Conservation (phyloP, 2,329 filamentous ascomycete genomes). For the Sarocladium kiliense region DNA sequence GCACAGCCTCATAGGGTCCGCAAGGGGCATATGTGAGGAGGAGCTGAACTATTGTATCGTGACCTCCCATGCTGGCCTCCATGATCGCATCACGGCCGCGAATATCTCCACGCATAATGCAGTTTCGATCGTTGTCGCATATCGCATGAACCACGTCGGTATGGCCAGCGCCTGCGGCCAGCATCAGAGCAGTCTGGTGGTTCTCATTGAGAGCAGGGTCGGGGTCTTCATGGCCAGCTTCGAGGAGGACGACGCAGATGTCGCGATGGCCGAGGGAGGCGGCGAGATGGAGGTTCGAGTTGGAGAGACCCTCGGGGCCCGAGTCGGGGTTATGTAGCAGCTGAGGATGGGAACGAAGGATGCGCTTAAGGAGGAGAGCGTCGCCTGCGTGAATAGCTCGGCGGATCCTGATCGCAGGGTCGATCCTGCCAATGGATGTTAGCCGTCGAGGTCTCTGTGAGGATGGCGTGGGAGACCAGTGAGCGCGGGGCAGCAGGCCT, state of each 20-base stretch:
- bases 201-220: constrained; percentile 73
- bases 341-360: constrained; percentile 65
- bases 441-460: background rate
- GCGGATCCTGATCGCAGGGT: constrained; percentile 69
- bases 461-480: too few species aligned
- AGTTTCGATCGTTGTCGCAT: constrained; percentile 56
- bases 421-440: constrained; percentile 52
- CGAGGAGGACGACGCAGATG: constrained; percentile 65
- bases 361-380: constrained; percentile 65
- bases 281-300: constrained; percentile 79
- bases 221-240: constrained; percentile 68
- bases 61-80: constrained; percentile 55
- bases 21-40: constrained; percentile 55
- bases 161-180: constrained; percentile 65
- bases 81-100: constrained; percentile 68
- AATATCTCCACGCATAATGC: constrained; percentile 60
- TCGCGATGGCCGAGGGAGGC: constrained; percentile 65
- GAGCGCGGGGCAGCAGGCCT: background rate
- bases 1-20: constrained; percentile 49
- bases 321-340: constrained; percentile 77
- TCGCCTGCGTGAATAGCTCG: constrained; percentile 77
- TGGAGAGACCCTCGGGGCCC: constrained; percentile 61
- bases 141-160: constrained; percentile 70
- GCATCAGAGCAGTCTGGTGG: constrained; percentile 76
- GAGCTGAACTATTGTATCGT: constrained; percentile 61